phyloP scores from a whole-genome alignment of 2,329 filamentous ascomycete genomes.

The Blastomyces emzantsi region DNA sequence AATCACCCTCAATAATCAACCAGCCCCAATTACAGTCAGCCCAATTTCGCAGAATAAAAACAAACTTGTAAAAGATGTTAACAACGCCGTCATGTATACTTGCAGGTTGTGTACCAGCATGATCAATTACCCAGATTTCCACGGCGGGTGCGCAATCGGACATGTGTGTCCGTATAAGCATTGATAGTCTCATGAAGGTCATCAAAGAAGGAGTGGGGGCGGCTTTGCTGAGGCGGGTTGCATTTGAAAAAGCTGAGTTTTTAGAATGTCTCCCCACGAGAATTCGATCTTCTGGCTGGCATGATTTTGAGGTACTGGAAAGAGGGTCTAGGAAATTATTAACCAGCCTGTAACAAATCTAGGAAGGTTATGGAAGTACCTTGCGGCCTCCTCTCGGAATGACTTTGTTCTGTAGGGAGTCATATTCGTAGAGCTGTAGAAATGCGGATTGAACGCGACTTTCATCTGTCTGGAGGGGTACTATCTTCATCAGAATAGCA shows the following conservation, averaged over 20 bases:
- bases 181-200: background rate
- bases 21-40: too few relatives aligned
- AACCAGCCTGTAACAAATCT: background rate
- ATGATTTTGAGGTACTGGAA: background rate
- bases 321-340: background rate
- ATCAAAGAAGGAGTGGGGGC: background rate
- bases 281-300: background rate
- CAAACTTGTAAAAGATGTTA: background rate
- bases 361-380: background rate
- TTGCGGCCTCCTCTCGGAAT: background rate
- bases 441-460: background rate
- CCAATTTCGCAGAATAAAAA: slow-evolving; percentile 1
- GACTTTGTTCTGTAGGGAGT: background rate
- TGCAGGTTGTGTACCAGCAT: background rate
- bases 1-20: too few relatives aligned
- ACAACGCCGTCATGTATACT: slow-evolving; percentile 1
- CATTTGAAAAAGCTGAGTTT: background rate
- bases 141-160: background rate
- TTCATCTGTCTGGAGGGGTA: background rate
- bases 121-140: background rate
- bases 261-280: background rate
- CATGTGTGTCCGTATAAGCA: background rate
- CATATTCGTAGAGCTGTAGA: background rate
- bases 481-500: background rate
- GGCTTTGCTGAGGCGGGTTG: background rate